Evolutionary conservation across 2,329 filamentous ascomycete genomes (phyloP), one percentile per base, ranked within the genome.

Genomic region (Ploettnerulaceae sp.): DNA sequence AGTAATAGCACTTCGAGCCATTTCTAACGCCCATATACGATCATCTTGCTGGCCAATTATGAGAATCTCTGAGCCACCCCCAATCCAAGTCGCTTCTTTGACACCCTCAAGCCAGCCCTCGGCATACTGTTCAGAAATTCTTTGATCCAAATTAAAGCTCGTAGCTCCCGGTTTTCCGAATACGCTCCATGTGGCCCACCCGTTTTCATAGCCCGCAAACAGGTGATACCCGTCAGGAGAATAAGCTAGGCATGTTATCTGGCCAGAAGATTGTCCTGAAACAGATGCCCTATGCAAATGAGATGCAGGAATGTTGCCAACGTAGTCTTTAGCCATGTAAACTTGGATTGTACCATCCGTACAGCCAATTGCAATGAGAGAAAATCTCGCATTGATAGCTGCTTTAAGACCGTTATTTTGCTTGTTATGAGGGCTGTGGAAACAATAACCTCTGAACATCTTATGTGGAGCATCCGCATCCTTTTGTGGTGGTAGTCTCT

Each of bases 161-260:
- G 81, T 88, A 45, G 85, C 89, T 11, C 89, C 84, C 2, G 84
- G 77, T 66, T 95, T 96, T 25, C 93, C 93, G 66, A 95, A 98
- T 28, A 97, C 93, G 64, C 91, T 97, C 91, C 91, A 98, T 36
- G 83, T 91, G 4, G 87, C 85, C 93, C 93, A 98, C 0, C 93
- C 94, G 48, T 84, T 82, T 59, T 93, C 84, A 61, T 91, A 97
- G 1, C 91, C 93, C 33, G 86, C 89, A 66, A 98, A 96, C 7
- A 98, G 75, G 64, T 90, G 95, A 65, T 97, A 96, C 14, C 93
- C 93, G 65, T 98, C 93, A 0, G 91, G 89, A 1, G 93, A 96
- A 69, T 95, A 98, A 50, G 71, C 81, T 55, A 98, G 67, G 22
- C 82, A 85, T 2, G 79, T 89, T 41, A 96, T 69, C 9, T 69